Evolutionary conservation across 352 stramenopile genomes (phyloP), one percentile per base, ranked within the genome.

Genomic region (Globisporangium iwayamae): DNA sequence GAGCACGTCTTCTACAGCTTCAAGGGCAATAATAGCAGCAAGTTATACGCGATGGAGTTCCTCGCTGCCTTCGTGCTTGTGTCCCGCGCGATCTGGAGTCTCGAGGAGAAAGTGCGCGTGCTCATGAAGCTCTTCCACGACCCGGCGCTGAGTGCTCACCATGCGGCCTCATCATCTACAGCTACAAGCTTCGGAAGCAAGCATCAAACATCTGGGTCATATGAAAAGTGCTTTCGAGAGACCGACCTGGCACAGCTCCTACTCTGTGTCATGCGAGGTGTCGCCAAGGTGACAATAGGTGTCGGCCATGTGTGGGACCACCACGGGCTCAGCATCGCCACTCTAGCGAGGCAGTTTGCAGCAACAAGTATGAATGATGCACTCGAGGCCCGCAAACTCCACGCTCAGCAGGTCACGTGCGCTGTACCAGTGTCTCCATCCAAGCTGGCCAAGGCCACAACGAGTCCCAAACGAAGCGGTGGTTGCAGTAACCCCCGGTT

Each of bases 1-100:
- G 76, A 85, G 48, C 79, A 91, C 65, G 57, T 88, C 5, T 91
- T 91, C 65, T 55, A 76, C 9, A 83, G 78, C n/a, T 83, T 89
- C 38, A 67, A 69, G 7, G 62, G 66, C 10, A 54, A 63, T 5
- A 65, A 46, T n/a, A 18, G 30, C 2, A 59, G 2, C 13, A 73
- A 72, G 3, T 13, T 91, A 18, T 90, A 81, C 30, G 82, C 73
- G 10, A 68, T 87, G 43, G 80, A 90, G 51, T 88, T 90, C 36
- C 71, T 91, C 34, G 78, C 80, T 6, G 73, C 75, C 1, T 73
- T 90, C 51, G 74, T 85, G 0, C 57, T 91, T 0, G 67, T 76
- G 14, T 91, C 82, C 6, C 75, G 75, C 43, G 80, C 80, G 61
- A 89, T 91, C 46, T 91, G 82, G 82, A 65, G 68, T 10, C 60